A percentile compares a stretch with the other conserved stretches of the same genome.
Evolutionary conservation across 2,329 filamentous ascomycete genomes (phyloP).

Genomic region (Ascochyta viciae-villosae): DNA sequence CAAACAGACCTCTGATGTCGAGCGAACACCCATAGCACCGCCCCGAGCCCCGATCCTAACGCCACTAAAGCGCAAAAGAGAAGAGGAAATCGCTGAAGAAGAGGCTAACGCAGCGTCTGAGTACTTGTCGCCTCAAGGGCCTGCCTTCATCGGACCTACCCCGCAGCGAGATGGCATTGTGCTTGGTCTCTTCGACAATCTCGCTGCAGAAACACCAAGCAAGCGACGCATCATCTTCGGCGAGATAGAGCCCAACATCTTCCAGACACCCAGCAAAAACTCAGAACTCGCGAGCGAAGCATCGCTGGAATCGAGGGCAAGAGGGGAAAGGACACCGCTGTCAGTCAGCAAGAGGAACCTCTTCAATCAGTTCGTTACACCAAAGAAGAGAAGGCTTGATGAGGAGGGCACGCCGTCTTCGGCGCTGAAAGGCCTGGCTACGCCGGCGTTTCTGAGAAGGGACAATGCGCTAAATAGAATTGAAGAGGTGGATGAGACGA

Average conservation of each 20-base stretch:
- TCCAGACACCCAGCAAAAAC: conserved; percentile 51
- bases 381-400: conserved; percentile 57
- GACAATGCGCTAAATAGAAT: conserved; percentile 60
- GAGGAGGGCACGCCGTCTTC: conserved; percentile 48
- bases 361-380: conserved; percentile 69
- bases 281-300: conserved; percentile 34
- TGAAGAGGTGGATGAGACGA: conserved; percentile 59
- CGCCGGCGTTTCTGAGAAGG: conserved; percentile 73
- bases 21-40: conserved; percentile 37
- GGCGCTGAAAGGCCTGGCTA: conserved; percentile 61
- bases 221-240: conserved; percentile 41
- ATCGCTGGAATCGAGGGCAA: conserved; percentile 37
- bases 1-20: conserved; percentile 26
- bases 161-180: conserved; percentile 80
- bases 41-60: conserved; percentile 30
- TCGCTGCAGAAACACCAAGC: conserved; percentile 61
- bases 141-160: conserved; percentile 70
- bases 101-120: conserved; percentile 21
- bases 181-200: conserved; percentile 77
- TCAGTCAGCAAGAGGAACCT: conserved; percentile 67
- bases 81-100: conserved; percentile 26
- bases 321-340: conserved; percentile 55
- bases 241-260: conserved; percentile 41
- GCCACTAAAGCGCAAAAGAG: conserved; percentile 43
- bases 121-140: conserved; percentile 41